phyloP scores from a whole-genome alignment of 495 filamentous ascomycete genomes.

The Aspergillus bertholletiae region DNA sequence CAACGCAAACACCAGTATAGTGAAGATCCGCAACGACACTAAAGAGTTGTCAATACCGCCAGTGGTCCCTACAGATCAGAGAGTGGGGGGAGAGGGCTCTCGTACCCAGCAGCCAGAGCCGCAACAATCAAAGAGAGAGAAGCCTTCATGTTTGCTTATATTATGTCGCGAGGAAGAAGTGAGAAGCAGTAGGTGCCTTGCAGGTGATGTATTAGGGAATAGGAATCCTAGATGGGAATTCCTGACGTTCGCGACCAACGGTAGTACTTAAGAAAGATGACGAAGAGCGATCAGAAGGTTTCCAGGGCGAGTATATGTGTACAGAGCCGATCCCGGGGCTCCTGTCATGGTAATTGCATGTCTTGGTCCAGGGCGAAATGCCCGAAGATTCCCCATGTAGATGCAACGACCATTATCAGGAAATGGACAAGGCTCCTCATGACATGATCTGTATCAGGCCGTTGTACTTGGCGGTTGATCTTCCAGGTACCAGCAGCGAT shows the following conservation, averaged over 20 bases:
- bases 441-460: not conserved
- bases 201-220: not conserved
- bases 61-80: too few relatives aligned
- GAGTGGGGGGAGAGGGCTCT: not conserved
- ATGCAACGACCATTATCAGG: not conserved
- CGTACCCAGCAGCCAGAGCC: conserved; percentile 9
- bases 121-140: conserved; percentile 6
- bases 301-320: not conserved
- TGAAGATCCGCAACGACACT: conserved; percentile 13
- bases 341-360: not conserved
- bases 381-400: conserved; percentile 1
- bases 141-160: not conserved
- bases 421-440: not conserved
- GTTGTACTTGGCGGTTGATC: not conserved
- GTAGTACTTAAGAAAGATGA: conserved; percentile 1
- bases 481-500: not conserved
- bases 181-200: not conserved
- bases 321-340: not conserved
- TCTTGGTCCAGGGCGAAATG: not conserved
- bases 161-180: not conserved
- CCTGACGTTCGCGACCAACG: not conserved
- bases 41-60: not conserved
- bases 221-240: not conserved
- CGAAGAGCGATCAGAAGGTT: not conserved
- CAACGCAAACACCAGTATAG: conserved; percentile 10